phyloP scores from a whole-genome alignment of 495 filamentous ascomycete genomes.

The Penicillium psychrofluorescens region DNA sequence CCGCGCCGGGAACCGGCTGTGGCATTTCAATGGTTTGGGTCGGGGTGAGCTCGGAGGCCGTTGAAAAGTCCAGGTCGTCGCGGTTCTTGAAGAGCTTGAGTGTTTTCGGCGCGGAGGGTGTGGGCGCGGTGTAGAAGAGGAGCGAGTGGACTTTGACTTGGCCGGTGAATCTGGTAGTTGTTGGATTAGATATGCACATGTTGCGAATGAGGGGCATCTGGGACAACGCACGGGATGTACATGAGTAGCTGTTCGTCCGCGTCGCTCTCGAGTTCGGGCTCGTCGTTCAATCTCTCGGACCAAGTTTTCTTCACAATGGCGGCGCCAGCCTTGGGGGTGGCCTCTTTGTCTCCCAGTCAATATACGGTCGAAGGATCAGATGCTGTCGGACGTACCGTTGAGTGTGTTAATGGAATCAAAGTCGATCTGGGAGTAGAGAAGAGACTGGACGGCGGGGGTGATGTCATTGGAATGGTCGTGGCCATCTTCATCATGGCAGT shows the following conservation, averaged over 20 bases:
- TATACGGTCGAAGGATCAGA: too few relatives aligned
- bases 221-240: conserved; percentile 69
- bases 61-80: conserved; percentile 75
- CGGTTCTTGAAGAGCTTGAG: conserved; percentile 80
- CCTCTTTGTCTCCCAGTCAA: conserved; percentile 32
- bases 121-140: conserved; percentile 68
- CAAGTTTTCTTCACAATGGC: conserved; percentile 85
- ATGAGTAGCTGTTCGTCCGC: conserved; percentile 91
- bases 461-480: conserved; percentile 89
- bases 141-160: conserved; percentile 88
- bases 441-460: conserved; percentile 77
- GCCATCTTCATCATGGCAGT: conserved; percentile 32
- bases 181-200: neutral
- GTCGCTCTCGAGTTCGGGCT: conserved; percentile 74
- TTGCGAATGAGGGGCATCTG: conserved; percentile 15
- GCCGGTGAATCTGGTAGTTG: conserved; percentile 68
- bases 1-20: conserved; percentile 53
- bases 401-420: conserved; percentile 80
- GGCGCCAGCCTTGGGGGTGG: conserved; percentile 54
- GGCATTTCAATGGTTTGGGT: conserved; percentile 75
- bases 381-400: conserved; percentile 47
- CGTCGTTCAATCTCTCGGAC: conserved; percentile 62
- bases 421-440: conserved; percentile 84
- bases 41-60: conserved; percentile 58
- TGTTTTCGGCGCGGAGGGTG: conserved; percentile 66